Base-by-base conservation (phyloP, 345 rosid species). In the Lenwebbia sp. region DNA sequence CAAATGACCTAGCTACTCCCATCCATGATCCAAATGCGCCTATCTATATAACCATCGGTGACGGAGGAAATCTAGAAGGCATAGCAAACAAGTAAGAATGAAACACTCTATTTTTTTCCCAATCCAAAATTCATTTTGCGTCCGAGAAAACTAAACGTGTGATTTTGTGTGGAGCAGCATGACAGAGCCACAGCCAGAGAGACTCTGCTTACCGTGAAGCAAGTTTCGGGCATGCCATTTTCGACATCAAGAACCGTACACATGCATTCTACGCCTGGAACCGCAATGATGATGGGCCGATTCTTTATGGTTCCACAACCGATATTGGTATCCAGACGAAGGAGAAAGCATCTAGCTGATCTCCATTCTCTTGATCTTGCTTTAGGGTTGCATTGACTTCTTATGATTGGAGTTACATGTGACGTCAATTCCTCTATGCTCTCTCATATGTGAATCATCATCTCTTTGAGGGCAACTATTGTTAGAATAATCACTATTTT, bases 131-230 rank as follows among this genome's bases (percentile, higher is more conserved):
- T 44, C 10, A 28, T 83, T n/a, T 22, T 33, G 22, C 3, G 76
- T 23, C 23, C 9, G 23, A 30, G 76, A 75, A 51, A 85, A 23
- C 33, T 74, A 14, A 78, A 56, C 78, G 56, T 87, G 19, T 85
- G 83, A 70, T 60, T 26, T 41, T 52, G 47, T 62, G 40, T 62
- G 56, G 28, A 88, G 89, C 91, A 97, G 99, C 88, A 92, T 96
- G 98, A 92, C 93, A 1, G 90, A 94, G 89, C 98, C 98, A 78
- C 99, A 97, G 85, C 99, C 99, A 5, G 86, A 87, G 7, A n/a
- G 96, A 96, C 92, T 97, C 99, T 17, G 98, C 98, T 1, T 97
- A 86, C 53, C 93, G 99, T 1, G 99, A 97, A 83, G 96, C 99
- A 3, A 97, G 99, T 86, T 97, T 93, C 26, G 99, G 99, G 11